Conservation (phyloP, 768 basidiomycete species). For the Lactarius hatsudake region DNA sequence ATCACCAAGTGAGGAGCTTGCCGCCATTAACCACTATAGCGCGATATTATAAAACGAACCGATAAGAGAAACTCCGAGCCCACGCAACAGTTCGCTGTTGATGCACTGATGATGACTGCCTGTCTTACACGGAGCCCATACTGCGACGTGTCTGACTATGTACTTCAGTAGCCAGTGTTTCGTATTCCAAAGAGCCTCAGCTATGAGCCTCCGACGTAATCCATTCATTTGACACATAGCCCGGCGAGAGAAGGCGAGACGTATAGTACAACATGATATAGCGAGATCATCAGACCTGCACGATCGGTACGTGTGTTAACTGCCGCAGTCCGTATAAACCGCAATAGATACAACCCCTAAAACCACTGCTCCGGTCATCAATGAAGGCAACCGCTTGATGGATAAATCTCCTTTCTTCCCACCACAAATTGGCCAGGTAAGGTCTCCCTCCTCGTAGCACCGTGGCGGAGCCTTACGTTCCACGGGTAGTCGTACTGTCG, state of each 20-base stretch:
- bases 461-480: neutral
- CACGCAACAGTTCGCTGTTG: neutral
- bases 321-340: neutral
- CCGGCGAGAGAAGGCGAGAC: slow-evolving; percentile 1
- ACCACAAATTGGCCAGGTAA: neutral
- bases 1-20: neutral
- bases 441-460: neutral
- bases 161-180: neutral
- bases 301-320: slow-evolving; percentile 8
- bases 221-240: slow-evolving; percentile 1
- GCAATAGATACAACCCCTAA: slow-evolving; percentile 2
- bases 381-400: neutral
- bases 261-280: slow-evolving; percentile 17
- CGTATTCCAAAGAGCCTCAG: neutral
- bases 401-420: neutral
- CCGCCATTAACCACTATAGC: neutral
- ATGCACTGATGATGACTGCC: neutral
- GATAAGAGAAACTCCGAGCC: slow-evolving; percentile 11
- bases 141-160: slow-evolving; percentile 3
- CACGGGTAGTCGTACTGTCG: neutral
- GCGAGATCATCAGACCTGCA: slow-evolving; percentile 15
- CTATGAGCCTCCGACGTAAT: neutral
- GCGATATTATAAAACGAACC: neutral
- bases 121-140: neutral
- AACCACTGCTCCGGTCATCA: neutral